A percentile compares a stretch with the other conserved stretches of the same genome.
These are phyloP conservation scores for Paraglomus brasilianum DNA, from an alignment of 192 early-diverging fungal species.

Conservation along the genomic window DNA sequence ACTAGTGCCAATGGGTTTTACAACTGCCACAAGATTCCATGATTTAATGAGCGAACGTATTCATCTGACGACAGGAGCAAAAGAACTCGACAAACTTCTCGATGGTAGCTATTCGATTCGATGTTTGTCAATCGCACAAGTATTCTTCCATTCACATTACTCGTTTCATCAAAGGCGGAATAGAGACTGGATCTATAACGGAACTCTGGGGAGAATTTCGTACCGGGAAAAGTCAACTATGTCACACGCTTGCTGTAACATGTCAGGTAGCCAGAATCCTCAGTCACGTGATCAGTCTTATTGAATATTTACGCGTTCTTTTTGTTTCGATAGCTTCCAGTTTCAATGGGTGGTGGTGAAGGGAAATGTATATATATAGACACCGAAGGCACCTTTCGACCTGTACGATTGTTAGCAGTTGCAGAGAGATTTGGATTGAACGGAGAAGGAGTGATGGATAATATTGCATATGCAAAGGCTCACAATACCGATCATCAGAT, in stretches of 20 bases:
- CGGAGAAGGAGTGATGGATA: conserved; percentile 86
- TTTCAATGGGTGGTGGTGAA: conserved; percentile 86
- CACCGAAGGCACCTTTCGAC: conserved; percentile 96
- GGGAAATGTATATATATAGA: conserved; percentile 97
- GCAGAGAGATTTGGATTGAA: conserved; percentile 79
- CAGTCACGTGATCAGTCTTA: conserved; percentile 16
- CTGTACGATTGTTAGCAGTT: conserved; percentile 80
- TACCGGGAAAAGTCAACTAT: conserved; percentile 96
- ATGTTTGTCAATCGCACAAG: not conserved
- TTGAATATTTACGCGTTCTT: not conserved
- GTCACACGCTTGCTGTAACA: conserved; percentile 94
- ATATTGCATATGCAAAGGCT: conserved; percentile 91
- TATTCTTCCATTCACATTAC: too few species aligned
- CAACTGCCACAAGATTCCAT: conserved; percentile 91
- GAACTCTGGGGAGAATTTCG: conserved; percentile 98
- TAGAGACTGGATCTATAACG: conserved; percentile 96
- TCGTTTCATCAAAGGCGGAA: conserved; percentile 62
- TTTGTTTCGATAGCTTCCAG: conserved; percentile 58
- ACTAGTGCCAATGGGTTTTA: conserved; percentile 93
- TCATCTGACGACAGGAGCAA: conserved; percentile 85
- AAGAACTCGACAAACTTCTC: conserved; percentile 86
- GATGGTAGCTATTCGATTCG: too few species aligned
- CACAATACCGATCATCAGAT: conserved; percentile 97
- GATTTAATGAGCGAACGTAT: conserved; percentile 76
- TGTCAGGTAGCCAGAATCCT: conserved; percentile 64